Evolutionary conservation across 345 rosid genomes (phyloP).

Genomic region (Mallotus nudiflorus): DNA sequence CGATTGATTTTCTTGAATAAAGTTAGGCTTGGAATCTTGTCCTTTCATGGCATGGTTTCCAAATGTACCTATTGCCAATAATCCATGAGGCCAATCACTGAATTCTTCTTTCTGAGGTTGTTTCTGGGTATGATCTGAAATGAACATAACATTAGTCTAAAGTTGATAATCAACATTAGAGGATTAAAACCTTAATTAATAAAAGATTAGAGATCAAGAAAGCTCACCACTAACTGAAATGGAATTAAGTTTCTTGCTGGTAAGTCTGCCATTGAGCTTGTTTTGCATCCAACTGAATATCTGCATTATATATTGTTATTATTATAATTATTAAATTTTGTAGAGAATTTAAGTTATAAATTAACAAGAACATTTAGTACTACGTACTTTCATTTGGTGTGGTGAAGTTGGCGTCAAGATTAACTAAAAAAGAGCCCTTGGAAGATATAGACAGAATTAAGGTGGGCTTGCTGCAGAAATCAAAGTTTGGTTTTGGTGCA

Average conservation of each 20-base stretch:
- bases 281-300: conserved; percentile 70
- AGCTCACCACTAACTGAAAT: conserved; percentile 41
- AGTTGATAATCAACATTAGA: no score
- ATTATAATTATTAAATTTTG: no score
- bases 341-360: no score
- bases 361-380: no score
- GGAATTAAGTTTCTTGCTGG: conserved; percentile 24
- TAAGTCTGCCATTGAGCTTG: conserved; percentile 39
- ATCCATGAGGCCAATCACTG: conserved; percentile 60
- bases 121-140: conserved; percentile 17
- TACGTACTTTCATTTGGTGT: conserved; percentile 37
- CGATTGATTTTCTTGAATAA: conserved; percentile 13
- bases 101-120: conserved; percentile 51
- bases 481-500: not conserved
- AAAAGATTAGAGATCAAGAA: not conserved
- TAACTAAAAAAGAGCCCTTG: not conserved
- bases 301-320: no score
- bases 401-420: no score
- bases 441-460: not conserved
- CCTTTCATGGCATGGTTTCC: conserved; percentile 35
- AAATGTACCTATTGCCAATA: conserved; percentile 81
- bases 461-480: not conserved
- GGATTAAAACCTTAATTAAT: no score
- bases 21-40: conserved; percentile 22
- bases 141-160: no score